Evolutionary conservation across 192 early-diverging fungal genomes (phyloP), one percentile per base, ranked within the genome.

Genomic region (Backusella parvicylindrica): DNA sequence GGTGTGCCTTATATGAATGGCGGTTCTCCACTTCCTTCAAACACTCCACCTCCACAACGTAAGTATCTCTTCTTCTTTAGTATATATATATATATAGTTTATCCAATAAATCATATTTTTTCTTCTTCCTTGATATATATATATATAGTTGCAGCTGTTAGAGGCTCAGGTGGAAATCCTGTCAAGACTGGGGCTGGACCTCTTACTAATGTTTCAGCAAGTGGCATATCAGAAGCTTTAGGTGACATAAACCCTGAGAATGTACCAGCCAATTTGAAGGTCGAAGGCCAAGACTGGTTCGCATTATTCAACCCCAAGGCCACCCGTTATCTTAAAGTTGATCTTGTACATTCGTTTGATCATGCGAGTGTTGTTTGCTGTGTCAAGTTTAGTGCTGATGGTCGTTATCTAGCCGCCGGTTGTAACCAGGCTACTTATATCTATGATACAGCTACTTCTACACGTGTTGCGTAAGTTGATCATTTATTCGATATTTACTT

Each of bases 331-430:
- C 84, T 91, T 37, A 87, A 90, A 74, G 91, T 93, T 23, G 93
- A 92, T 68, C 80, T 92, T 35, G 79, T 94, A 53, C 88, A 90
- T 47, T 85, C 86, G 2, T 81, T 88, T 64, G 88, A 88, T 21
- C 88, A 88, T 56, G 72, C 73, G 0, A 95, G 94, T 80, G 98
- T 99, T 12, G 98, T 99, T 13, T 99, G 98, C 84, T 99, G 96
- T 81, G 96, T 98, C 47, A 94, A 95, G 73, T 99, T 99, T 74
- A 97, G 95, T 71, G 88, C 90, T 30, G 95, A 98, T 83, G 98
- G 98, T 50, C 92, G 91, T 79, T 92, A 89, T 70, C 89, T 99
- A 53, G 98, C 97, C 38, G 96, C 97, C 2, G 98, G 98, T 12
- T 97, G 95, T 85, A 99, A 98, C 82, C 91, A 91, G 26, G 89